These are phyloP conservation scores for Hemisphaericaspora nanyangensis DNA, from an alignment of 805 yeast genomes.

Conservation along the genomic window DNA sequence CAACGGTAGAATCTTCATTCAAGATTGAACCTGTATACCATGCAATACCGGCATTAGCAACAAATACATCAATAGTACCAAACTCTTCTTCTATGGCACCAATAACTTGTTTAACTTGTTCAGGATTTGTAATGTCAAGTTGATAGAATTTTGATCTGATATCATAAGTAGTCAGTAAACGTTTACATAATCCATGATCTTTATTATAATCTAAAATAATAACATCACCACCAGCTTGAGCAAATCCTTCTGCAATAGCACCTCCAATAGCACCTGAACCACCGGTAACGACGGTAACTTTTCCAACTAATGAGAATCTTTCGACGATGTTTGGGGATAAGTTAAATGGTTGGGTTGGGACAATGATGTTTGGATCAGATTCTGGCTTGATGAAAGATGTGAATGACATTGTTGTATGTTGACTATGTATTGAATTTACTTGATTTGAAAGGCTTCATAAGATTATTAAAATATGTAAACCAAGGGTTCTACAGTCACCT, in stretches of 20 bases:
- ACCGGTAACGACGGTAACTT: constrained; percentile 35
- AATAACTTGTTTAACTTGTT: constrained; percentile 33
- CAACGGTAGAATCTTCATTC: constrained; percentile 42
- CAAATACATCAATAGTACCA: constrained; percentile 38
- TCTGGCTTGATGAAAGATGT: constrained; percentile 11
- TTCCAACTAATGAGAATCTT: constrained; percentile 26
- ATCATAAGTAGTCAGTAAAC: constrained; percentile 3
- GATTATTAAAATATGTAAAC: too few relatives aligned
- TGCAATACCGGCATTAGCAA: constrained; percentile 48
- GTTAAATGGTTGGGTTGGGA: constrained; percentile 7
- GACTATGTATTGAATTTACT: too few relatives aligned
- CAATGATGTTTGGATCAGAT: constrained; percentile 4
- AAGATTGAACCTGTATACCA: constrained; percentile 43
- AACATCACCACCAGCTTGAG: constrained; percentile 35
- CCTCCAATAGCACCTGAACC: constrained; percentile 38
- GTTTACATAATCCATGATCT: constrained; percentile 19
- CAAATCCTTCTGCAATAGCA: constrained; percentile 33
- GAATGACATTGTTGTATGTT: constrained; percentile 1
- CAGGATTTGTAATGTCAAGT: constrained; percentile 39
- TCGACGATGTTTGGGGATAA: constrained; percentile 24
- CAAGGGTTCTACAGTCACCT: too few relatives aligned
- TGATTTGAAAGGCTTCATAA: too few relatives aligned
- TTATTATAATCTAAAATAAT: constrained; percentile 39
- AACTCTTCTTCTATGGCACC: constrained; percentile 28
- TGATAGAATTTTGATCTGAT: constrained; percentile 20